phyloP scores from a whole-genome alignment of 495 filamentous ascomycete genomes.

The Daldinia decipiens region DNA sequence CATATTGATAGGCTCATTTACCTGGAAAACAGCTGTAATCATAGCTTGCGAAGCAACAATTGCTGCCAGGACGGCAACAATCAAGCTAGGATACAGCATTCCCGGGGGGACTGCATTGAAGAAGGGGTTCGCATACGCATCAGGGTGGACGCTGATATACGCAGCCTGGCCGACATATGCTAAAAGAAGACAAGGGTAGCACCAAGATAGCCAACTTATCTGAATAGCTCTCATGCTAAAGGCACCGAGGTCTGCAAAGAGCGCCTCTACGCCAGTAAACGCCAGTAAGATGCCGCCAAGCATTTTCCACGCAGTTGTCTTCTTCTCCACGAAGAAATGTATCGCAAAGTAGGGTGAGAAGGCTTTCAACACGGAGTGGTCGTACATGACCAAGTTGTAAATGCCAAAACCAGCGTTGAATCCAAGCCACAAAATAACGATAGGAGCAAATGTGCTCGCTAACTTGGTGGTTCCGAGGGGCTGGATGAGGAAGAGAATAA shows the following conservation, averaged over 20 bases:
- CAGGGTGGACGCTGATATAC: constrained; percentile 69
- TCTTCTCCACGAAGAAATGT: constrained; percentile 69
- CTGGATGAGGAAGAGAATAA: constrained; percentile 75
- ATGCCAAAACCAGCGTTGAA: constrained; percentile 76
- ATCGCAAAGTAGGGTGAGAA: constrained; percentile 75
- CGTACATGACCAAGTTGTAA: constrained; percentile 73
- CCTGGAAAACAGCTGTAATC: constrained; percentile 75
- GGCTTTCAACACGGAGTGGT: constrained; percentile 72
- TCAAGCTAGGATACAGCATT: constrained; percentile 70
- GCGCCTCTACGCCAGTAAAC: constrained; percentile 78
- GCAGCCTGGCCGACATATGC: constrained; percentile 81
- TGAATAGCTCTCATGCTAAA: constrained; percentile 71
- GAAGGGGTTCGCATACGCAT: constrained; percentile 75
- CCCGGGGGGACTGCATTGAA: constrained; percentile 73
- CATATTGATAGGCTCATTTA: constrained; percentile 6
- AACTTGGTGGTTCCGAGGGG: constrained; percentile 75
- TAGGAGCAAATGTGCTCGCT: constrained; percentile 72
- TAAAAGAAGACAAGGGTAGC: constrained; percentile 74
- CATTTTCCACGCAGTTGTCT: constrained; percentile 69
- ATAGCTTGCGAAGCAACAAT: constrained; percentile 82
- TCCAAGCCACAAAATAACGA: constrained; percentile 77
- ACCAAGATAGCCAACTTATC: constrained; percentile 70
- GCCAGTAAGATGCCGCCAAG: constrained; percentile 76
- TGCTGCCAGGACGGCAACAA: constrained; percentile 74
- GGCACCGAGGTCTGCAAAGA: constrained; percentile 79